Percentiles rank a stretch among this genome's conserved stretches.
Evolutionary conservation across 768 basidiomycete species (phyloP).

Genomic region (Tricholoma saponaceum): DNA sequence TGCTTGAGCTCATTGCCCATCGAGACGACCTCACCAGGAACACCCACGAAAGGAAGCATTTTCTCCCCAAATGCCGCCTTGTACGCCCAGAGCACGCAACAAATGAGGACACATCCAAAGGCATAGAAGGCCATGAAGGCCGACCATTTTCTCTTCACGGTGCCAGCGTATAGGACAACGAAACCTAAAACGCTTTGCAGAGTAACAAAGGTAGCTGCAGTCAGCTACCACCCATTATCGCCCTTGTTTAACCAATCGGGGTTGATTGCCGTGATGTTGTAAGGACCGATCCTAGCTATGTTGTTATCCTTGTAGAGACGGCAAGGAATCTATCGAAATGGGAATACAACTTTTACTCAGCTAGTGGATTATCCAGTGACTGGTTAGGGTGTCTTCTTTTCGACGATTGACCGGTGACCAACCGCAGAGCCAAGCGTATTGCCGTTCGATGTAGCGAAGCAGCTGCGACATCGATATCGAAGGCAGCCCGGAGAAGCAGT

Average conservation of each 20-base stretch:
- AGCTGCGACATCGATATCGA: no score
- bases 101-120: not conserved
- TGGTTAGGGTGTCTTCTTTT: not conserved
- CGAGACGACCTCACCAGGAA: not conserved
- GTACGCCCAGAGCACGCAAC: not conserved
- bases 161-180: not conserved
- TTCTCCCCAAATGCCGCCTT: not conserved
- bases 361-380: not conserved
- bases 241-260: not conserved
- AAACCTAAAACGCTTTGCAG: not conserved
- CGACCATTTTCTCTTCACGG: not conserved
- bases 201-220: not conserved
- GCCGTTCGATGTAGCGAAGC: not conserved
- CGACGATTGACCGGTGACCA: not conserved
- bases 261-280: not conserved
- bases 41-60: not conserved
- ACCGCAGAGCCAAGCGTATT: not conserved
- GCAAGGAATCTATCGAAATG: not conserved
- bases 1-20: not conserved
- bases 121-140: not conserved
- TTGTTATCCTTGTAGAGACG: not conserved
- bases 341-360: not conserved
- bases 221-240: not conserved
- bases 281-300: not conserved
- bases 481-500: no score